Conservation (phyloP, 2,329 filamentous ascomycete genomes). For the Verticillium longisporum region DNA sequence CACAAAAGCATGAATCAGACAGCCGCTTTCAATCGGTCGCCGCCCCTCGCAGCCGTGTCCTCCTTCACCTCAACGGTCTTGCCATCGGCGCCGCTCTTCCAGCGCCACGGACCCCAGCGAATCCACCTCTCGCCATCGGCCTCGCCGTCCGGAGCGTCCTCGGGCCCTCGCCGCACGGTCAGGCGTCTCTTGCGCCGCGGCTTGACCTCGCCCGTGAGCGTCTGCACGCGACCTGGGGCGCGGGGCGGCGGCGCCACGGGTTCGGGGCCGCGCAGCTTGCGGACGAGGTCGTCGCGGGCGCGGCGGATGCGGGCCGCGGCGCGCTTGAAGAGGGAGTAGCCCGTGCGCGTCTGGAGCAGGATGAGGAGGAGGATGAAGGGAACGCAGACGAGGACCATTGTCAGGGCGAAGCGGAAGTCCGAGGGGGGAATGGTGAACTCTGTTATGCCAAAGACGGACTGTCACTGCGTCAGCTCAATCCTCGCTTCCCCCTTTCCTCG, state of each 20-base stretch:
- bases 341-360: slow-evolving; percentile 34
- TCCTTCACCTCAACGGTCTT: not conserved
- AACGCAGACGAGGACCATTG: slow-evolving; percentile 58
- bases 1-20: not conserved
- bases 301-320: not conserved
- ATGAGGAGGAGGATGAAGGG: slow-evolving; percentile 42
- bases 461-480: not conserved
- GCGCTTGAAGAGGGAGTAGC: slow-evolving; percentile 8
- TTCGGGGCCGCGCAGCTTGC: not conserved
- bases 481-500: too few relatives aligned
- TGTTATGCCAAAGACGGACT: slow-evolving; percentile 49
- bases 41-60: not conserved
- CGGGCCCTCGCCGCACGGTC: slow-evolving; percentile 4
- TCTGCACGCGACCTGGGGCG: not conserved
- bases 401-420: slow-evolving; percentile 41
- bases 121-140: not conserved
- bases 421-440: slow-evolving; percentile 31
- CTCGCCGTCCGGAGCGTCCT: not conserved
- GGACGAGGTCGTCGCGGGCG: not conserved
- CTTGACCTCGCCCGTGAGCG: slow-evolving; percentile 2
- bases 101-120: not conserved
- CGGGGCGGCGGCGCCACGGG: not conserved
- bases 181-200: slow-evolving; percentile 10
- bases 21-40: not conserved
- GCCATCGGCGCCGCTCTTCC: not conserved